Evolutionary conservation across 2,329 filamentous ascomycete species (phyloP).

Genomic region (Pseudogymnoascus sp.): DNA sequence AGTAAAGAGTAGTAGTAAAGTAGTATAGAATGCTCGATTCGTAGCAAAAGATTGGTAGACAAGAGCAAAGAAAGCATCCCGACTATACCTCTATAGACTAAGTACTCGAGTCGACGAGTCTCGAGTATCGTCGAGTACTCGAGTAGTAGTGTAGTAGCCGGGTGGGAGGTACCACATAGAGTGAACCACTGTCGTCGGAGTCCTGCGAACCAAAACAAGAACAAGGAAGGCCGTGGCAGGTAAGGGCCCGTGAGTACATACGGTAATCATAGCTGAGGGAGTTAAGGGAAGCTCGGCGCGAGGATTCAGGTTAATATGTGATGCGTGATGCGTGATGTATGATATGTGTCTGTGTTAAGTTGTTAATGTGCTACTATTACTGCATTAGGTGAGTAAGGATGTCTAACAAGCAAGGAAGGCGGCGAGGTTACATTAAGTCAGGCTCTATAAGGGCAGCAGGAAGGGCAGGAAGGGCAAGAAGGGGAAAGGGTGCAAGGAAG

Average conservation of each 20-base stretch:
- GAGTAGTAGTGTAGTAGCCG: background rate
- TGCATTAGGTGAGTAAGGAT: background rate
- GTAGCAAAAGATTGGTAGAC: background rate
- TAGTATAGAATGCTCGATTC: background rate
- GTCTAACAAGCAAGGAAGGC: background rate
- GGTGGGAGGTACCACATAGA: background rate
- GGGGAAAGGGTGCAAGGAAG: background rate
- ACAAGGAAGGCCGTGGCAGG: background rate
- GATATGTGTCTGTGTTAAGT: background rate
- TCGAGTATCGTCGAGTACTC: background rate
- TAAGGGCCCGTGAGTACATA: background rate
- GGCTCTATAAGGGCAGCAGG: too few relatives aligned
- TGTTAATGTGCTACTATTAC: background rate
- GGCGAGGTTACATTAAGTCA: background rate
- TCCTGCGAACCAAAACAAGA: background rate
- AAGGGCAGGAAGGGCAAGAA: background rate
- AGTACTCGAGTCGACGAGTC: background rate
- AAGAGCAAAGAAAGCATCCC: background rate
- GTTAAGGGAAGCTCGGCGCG: too few relatives aligned
- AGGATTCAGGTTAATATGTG: background rate
- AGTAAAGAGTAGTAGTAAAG: background rate
- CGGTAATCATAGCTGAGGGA: background rate
- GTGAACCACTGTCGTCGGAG: background rate
- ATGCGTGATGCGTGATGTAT: background rate
- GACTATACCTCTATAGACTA: background rate